A percentile compares a stretch with the other conserved stretches of the same genome.
These are phyloP conservation scores for Quercus wislizeni DNA, from an alignment of 306 rosid genomes.

Conservation along the genomic window DNA sequence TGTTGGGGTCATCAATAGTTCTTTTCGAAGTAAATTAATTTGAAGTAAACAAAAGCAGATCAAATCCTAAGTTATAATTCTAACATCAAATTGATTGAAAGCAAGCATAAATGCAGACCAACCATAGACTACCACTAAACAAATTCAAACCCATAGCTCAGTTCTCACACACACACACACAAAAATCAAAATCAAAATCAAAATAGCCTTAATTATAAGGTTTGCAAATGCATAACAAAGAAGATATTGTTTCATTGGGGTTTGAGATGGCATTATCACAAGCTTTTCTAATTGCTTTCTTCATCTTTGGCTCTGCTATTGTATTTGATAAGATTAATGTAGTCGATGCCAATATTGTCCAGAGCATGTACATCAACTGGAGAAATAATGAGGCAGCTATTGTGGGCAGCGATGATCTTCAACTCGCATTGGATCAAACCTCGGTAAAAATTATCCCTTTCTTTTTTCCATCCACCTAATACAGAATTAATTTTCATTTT, in stretches of 20 bases:
- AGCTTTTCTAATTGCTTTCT: constrained; percentile 25
- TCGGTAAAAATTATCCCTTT: constrained; percentile 46
- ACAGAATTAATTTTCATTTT: not conserved
- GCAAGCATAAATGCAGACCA: too few relatives aligned
- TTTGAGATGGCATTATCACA: constrained; percentile 37
- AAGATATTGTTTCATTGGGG: not conserved
- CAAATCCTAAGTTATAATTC: too few relatives aligned
- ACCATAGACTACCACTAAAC: too few relatives aligned
- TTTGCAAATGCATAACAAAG: not conserved
- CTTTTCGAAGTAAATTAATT: too few relatives aligned
- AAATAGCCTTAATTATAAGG: not conserved
- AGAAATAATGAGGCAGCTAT: constrained; percentile 50
- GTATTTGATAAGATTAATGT: constrained; percentile 8
- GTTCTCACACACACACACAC: too few relatives aligned
- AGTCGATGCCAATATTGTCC: constrained; percentile 43
- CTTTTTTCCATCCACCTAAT: not conserved
- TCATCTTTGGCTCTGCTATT: constrained; percentile 31
- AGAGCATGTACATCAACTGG: constrained; percentile 67
- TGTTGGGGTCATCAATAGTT: too few relatives aligned
- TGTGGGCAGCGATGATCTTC: constrained; percentile 56
- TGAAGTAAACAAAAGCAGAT: too few relatives aligned
- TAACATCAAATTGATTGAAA: too few relatives aligned
- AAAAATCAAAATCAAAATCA: too few relatives aligned
- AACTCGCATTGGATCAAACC: constrained; percentile 60
- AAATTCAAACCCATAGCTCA: too few relatives aligned